These are phyloP conservation scores for Suillus hirtellus DNA, from an alignment of 768 basidiomycete species.

Conservation along the genomic window DNA sequence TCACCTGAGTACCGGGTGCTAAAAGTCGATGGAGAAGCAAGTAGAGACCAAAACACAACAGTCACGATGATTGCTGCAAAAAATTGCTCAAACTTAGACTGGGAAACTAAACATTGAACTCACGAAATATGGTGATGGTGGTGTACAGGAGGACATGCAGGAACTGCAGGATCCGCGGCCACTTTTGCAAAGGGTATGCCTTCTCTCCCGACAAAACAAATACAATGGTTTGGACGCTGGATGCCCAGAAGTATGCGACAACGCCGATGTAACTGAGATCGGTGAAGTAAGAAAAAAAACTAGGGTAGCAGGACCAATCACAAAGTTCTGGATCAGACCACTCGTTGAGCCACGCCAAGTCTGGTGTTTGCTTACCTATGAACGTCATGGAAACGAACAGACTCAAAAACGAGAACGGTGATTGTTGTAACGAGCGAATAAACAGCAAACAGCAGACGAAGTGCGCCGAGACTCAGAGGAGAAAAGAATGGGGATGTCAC, in stretches of 20 bases:
- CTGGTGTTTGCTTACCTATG: constrained; percentile 35
- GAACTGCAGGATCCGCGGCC: constrained; percentile 56
- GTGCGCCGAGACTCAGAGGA: constrained; percentile 41
- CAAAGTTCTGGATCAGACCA: not conserved
- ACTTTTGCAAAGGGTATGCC: constrained; percentile 57
- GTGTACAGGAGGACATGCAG: constrained; percentile 55
- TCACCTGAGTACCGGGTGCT: constrained; percentile 38
- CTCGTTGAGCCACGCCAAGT: not conserved
- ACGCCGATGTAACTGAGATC: constrained; percentile 62
- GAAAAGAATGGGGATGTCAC: constrained; percentile 45
- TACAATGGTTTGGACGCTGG: constrained; percentile 50
- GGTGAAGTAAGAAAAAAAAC: constrained; percentile 68
- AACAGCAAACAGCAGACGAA: constrained; percentile 50
- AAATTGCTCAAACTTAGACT: not conserved
- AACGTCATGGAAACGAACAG: constrained; percentile 31
- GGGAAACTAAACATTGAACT: constrained; percentile 25
- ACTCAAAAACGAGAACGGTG: constrained; percentile 32
- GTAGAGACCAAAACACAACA: constrained; percentile 59
- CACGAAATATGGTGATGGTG: constrained; percentile 58
- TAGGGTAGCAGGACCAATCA: constrained; percentile 24
- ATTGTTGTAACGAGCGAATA: constrained; percentile 47
- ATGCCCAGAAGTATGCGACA: constrained; percentile 60
- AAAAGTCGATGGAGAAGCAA: constrained; percentile 46
- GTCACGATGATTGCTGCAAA: constrained; percentile 63
- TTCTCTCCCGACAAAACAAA: constrained; percentile 39